Base-by-base conservation (phyloP, 2,329 filamentous ascomycete genomes). In the Claviceps sp. region DNA sequence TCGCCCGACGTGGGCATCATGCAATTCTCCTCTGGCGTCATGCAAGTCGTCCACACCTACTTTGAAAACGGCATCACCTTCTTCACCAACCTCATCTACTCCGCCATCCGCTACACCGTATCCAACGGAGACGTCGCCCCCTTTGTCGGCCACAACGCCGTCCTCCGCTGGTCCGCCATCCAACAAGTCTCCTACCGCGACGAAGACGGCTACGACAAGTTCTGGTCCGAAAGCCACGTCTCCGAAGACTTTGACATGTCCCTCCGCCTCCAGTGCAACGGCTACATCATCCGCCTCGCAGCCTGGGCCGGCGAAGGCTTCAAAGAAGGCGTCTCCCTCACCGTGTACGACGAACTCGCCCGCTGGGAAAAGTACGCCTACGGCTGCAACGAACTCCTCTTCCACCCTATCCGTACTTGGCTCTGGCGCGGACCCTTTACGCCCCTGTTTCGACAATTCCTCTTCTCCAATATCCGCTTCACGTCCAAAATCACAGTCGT, bases 301-400 rank as follows among this genome's bases (percentile, higher is more conserved):
- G 79, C 82, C 20, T 89, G 85, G 75, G 81, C 82, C 6, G 82
- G 82, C 40, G 80, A 84, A n/a, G 85, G 82, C 48, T 89, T 88
- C 73, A 84, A 88, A 64, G 86, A 91, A 64, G 86, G 87, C 57
- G 86, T 91, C 51, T 90, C 86, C 1, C 72, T 91, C 52, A 91
- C 86, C 0, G 85, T 91, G 9, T 89, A 91, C 63, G 86, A 91
- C 66, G 87, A 91, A 66, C 74, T 91, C 54, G 84, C 85, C 2
- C 83, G 86, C 53, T 91, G 87, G 86, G 86, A 91, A 63, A 91
- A 91, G 68, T 89, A 89, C 63, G 87, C 86, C 3, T 90, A 88
- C 60, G 86, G 86, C 40, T 90, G 87, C 68, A 87, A 86, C 65
- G 86, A 90, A 70, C 73, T 91, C 53, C 74, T 91, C 53, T 91